phyloP scores from a whole-genome alignment of 805 yeast species.

The Sugiyamaella qingdaonensis region DNA sequence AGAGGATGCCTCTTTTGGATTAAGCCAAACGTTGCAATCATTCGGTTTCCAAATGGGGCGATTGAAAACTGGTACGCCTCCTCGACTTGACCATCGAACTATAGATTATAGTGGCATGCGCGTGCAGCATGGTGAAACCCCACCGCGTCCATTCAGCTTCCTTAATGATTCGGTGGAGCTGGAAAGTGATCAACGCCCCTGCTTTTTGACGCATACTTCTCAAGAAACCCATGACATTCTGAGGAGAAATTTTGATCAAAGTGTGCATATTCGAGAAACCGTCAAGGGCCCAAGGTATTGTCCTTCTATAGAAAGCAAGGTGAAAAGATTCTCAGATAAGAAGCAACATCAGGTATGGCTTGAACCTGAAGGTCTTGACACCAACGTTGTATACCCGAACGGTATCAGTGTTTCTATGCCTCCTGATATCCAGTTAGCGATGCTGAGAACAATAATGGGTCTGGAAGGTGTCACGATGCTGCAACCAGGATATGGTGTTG shows the following conservation, averaged over 20 bases:
- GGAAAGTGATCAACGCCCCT: conserved; percentile 52
- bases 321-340: conserved; percentile 75
- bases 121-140: conserved; percentile 74
- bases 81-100: conserved; percentile 68
- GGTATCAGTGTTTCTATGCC: conserved; percentile 98
- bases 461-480: conserved; percentile 81
- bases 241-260: conserved; percentile 64
- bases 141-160: conserved; percentile 88
- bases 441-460: conserved; percentile 79
- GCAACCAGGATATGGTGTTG: conserved; percentile 99
- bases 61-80: conserved; percentile 96
- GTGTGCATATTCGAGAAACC: conserved; percentile 88
- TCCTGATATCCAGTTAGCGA: conserved; percentile 74
- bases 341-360: conserved; percentile 82
- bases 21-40: conserved; percentile 68
- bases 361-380: conserved; percentile 91
- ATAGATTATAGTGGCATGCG: conserved; percentile 62
- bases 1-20: conserved; percentile 86
- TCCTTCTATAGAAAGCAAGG: conserved; percentile 91
- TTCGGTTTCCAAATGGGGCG: conserved; percentile 85
- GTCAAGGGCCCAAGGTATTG: conserved; percentile 97
- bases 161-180: conserved; percentile 66
- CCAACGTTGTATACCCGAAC: conserved; percentile 88
- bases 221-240: conserved; percentile 67
- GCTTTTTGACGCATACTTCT: conserved; percentile 79